Evolutionary conservation across 2,329 filamentous ascomycete species (phyloP), one percentile per base, ranked within the genome.

Genomic region (Cordyceps tenuipes): DNA sequence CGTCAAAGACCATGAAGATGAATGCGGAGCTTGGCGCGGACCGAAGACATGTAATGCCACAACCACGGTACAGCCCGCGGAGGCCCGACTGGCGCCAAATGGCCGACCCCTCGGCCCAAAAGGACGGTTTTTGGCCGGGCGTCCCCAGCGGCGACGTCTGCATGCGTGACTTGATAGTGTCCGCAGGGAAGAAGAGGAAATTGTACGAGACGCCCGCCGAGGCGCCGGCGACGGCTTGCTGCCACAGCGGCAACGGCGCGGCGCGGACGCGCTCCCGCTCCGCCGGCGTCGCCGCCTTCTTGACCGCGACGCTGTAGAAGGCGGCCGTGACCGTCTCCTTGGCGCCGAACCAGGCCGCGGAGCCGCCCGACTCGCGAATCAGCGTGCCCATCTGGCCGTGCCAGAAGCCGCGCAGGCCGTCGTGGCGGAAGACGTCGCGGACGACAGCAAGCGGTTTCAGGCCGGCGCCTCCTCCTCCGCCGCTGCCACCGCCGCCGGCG

Each of bases 141-240:
- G 79, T 77, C 36, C 81, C 82, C 48, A 90, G 78, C 5, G 91
- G 87, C 57, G 88, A 82, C 0, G 94, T 99, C 76, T 99, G 94
- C 87, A 99, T 96, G 52, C 93, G 86, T 19, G 90, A 95, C 76
- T 99, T 99, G 77, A 99, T 88, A 0, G 94, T 99, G 72, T 99
- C 94, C 54, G 94, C 94, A 0, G 94, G 94, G 72, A 94, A 99
- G 79, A 97, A 97, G 23, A 96, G 77, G 71, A 97, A 97, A 72
- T 99, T 99, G 76, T 99, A 99, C 41, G 86, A 87, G 77, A 97
- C 89, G 57, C 94, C 94, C 3, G 93, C 94, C 8, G 86, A 84
- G 3, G 93, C 93, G 47, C 93, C 93, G 1, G 92, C 90, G 21
- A 90, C 71, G 69, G 95, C 90, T 72, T 96, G 91, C 74, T 97